phyloP scores from a whole-genome alignment of 805 yeast species.

The Ogataea paraovalis region DNA sequence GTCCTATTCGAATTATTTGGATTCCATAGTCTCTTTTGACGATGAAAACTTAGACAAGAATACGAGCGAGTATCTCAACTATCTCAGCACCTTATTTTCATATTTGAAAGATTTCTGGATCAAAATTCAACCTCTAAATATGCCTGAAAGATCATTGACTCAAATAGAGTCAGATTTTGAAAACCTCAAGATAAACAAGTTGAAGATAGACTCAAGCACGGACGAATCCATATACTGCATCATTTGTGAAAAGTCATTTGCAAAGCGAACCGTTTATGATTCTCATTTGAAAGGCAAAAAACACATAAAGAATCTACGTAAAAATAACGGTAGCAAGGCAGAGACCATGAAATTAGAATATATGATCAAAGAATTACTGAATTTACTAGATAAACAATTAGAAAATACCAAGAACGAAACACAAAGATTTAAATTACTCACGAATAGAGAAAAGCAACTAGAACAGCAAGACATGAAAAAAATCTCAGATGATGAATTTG shows the following conservation, averaged over 20 bases:
- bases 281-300: slow-evolving; percentile 73
- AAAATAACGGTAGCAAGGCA: not conserved
- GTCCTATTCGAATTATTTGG: slow-evolving; percentile 17
- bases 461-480: slow-evolving; percentile 41
- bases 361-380: slow-evolving; percentile 35
- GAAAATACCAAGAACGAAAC: slow-evolving; percentile 53
- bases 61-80: slow-evolving; percentile 37
- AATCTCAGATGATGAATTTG: slow-evolving; percentile 30
- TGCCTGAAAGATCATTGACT: slow-evolving; percentile 31
- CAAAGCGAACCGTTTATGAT: slow-evolving; percentile 59
- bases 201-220: slow-evolving; percentile 6
- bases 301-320: slow-evolving; percentile 51
- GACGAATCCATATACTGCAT: slow-evolving; percentile 46
- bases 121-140: slow-evolving; percentile 46
- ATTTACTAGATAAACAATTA: slow-evolving; percentile 37
- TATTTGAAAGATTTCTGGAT: slow-evolving; percentile 50
- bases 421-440: slow-evolving; percentile 63
- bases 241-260: slow-evolving; percentile 60
- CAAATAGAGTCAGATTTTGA: slow-evolving; percentile 22
- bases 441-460: slow-evolving; percentile 62
- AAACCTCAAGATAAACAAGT: not conserved
- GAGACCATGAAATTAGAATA: slow-evolving; percentile 29
- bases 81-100: slow-evolving; percentile 39
- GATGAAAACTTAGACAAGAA: slow-evolving; percentile 26
- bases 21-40: slow-evolving; percentile 6